Evolutionary conservation across 2,329 filamentous ascomycete species (phyloP), one percentile per base, ranked within the genome.

Genomic region (Fusarium sarcochroum): DNA sequence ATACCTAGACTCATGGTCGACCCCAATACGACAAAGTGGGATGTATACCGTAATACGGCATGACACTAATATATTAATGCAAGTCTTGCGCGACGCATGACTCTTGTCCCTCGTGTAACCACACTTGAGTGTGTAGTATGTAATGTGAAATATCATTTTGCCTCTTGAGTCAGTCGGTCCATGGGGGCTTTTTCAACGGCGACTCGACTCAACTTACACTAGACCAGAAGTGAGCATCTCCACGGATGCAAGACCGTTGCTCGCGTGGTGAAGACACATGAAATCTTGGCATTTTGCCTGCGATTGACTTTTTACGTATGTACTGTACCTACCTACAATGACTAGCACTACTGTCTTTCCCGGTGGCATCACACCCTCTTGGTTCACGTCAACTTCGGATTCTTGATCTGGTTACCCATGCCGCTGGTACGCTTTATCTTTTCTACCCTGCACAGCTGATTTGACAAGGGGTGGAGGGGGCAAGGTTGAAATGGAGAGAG

Each of bases 71-170:
- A 35, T 45, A 46, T 35, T 34, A 37, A 41, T 52, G 47, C 42
- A 53, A 20, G 21, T 42, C 38, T 35, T 21, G 46, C 32, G 42
- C 27, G 30, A 48, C 38, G 23, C 52, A 53, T 67, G 63, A 58
- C 48, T 63, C 40, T 51, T 14, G 47, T 45, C 18, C 34, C 34
- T 42, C 41, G 56, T 69, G 66, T 40, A 66, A 67, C 66, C 66
- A 63, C 57, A 66, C 41, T 42, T 10, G 15, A 13, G n/a, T 27
- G n/a, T n/a, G n/a, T n/a, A n/a, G n/a, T n/a, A n/a, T n/a, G 51
- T 44, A 45, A 25, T 50, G 18, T 10, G 20, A 8, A 41, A 15
- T 18, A 34, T 9, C 15, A 5, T 27, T n/a, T 63, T 34, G 21
- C 21, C 25, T 37, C 20, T 48, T 41, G 25, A 18, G 14, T 15